These are phyloP conservation scores for Penicillium sp. DNA, from an alignment of 2,329 filamentous ascomycete genomes.

Conservation along the genomic window DNA sequence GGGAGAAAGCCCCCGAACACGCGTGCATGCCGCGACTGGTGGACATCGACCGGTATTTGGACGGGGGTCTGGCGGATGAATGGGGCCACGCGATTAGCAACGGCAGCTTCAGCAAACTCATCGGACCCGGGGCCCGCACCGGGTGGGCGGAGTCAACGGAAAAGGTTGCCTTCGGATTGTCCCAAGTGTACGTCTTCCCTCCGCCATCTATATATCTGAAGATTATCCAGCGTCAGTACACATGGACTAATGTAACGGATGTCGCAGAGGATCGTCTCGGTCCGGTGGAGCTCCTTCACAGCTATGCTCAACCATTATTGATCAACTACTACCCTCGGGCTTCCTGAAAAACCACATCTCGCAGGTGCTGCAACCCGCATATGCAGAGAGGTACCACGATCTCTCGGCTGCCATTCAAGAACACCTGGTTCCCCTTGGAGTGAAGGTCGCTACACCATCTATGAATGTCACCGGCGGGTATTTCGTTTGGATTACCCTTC, in stretches of 20 bases:
- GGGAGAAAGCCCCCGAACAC: constrained; percentile 29
- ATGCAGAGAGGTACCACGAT: constrained; percentile 52
- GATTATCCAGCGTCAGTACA: neutral
- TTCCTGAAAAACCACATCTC: constrained; percentile 55
- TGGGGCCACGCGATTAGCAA: constrained; percentile 86
- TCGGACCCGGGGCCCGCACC: constrained; percentile 74
- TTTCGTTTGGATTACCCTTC: constrained; percentile 76
- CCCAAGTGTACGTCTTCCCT: constrained; percentile 52
- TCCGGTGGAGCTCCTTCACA: constrained; percentile 63
- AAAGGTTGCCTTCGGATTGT: constrained; percentile 59
- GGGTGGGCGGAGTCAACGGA: constrained; percentile 81
- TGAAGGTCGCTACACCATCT: constrained; percentile 35
- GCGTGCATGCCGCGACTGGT: constrained; percentile 67
- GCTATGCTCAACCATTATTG: constrained; percentile 56
- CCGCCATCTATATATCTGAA: neutral
- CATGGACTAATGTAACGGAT: constrained; percentile 12
- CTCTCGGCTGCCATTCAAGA: constrained; percentile 60
- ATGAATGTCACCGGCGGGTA: constrained; percentile 69
- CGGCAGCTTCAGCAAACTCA: constrained; percentile 85
- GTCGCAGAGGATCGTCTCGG: constrained; percentile 52
- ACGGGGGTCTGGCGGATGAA: constrained; percentile 57
- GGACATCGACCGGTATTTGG: constrained; percentile 71
- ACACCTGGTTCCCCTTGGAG: constrained; percentile 63
- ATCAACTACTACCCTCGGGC: constrained; percentile 53
- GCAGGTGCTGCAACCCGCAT: constrained; percentile 55